Conservation (phyloP, 2,329 filamentous ascomycete genomes). For the Dactylonectria estremocensis region DNA sequence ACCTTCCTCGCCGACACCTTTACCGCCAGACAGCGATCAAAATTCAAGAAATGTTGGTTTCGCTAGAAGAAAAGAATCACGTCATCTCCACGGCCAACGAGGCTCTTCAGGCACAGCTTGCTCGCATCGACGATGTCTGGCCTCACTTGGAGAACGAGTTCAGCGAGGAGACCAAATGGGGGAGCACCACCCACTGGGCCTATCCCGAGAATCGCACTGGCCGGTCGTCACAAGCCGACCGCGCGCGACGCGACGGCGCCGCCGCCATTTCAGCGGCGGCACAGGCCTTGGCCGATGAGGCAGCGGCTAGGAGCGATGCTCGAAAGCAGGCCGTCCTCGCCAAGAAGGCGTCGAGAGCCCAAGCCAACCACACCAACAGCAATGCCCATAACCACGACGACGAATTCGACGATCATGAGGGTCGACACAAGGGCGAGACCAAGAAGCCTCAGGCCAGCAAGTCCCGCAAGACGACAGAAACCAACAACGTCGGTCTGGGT, state of each 20-base stretch:
- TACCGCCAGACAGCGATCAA: constrained; percentile 85
- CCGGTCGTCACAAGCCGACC: constrained; percentile 77
- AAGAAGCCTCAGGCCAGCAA: constrained; percentile 79
- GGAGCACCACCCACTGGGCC: constrained; percentile 94
- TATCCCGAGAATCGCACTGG: constrained; percentile 87
- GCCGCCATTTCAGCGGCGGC: constrained; percentile 84
- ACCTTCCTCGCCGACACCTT: constrained; percentile 78
- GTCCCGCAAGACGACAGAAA: constrained; percentile 73
- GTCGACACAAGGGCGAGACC: constrained; percentile 62
- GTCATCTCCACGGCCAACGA: constrained; percentile 95
- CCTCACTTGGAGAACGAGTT: constrained; percentile 90
- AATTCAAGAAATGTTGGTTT: constrained; percentile 88
- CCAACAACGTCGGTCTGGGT: constrained; percentile 72
- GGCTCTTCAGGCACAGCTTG: constrained; percentile 86
- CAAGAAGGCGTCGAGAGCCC: constrained; percentile 79
- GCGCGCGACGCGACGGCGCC: constrained; percentile 83
- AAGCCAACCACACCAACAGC: constrained; percentile 52
- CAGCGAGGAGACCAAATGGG: constrained; percentile 93
- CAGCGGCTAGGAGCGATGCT: constrained; percentile 86
- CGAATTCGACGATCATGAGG: constrained; percentile 81
- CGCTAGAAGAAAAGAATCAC: constrained; percentile 97
- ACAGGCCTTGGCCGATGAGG: constrained; percentile 85
- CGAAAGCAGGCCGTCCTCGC: constrained; percentile 86
- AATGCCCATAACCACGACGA: constrained; percentile 69
- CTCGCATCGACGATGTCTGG: constrained; percentile 89